Evolutionary conservation across 768 basidiomycete genomes (phyloP), one percentile per base, ranked within the genome.

Genomic region (Gautieria morchelliformis): DNA sequence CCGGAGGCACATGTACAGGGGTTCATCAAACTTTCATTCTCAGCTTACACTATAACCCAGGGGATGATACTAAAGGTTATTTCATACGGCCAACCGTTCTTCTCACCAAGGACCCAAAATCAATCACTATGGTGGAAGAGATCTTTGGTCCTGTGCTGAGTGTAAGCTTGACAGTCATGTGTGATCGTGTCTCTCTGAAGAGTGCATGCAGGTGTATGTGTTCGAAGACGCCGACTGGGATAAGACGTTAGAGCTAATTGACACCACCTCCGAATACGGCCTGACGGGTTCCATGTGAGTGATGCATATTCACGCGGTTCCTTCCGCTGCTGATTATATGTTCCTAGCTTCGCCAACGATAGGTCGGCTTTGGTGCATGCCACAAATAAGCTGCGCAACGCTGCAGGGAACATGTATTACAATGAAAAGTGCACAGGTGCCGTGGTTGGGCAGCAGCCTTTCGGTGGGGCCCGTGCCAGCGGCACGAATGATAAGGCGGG

Each of bases 401-500:
- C 93, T 1, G 91, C 96, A 3, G 96, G 96, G 3, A 99, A 97
- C 70, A 84, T 95, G 56, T 99, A 99, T 75, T 92, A 93, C 74
- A 97, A 97, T 70, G 94, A 97, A 64, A 94, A 95, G 71, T 98
- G 93, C 72, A 99, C 95, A 1, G 93, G 93, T 33, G 93, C 93
- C n/a, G 89, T 91, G 50, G 93, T 98, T 37, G 95, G 93, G 9
- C 94, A 97, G 69, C 94, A 99, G 71, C 95, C 96, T 11, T 99
- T 99, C 67, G 96, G 96, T 49, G 96, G 96, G 32, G 90, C 84
- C 2, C 83, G 94, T 39, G 89, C 79, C 33, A 91, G 88, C 66
- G 95, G 96, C 30, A 99, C 95, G 61, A 98, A 98, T 75, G 96
- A 98, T 71, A 99, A 98, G 74, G 93, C 94, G 1, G 96, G 89